These are phyloP conservation scores for Nothophoma quercina DNA, from an alignment of 2,329 filamentous ascomycete species.

Conservation along the genomic window DNA sequence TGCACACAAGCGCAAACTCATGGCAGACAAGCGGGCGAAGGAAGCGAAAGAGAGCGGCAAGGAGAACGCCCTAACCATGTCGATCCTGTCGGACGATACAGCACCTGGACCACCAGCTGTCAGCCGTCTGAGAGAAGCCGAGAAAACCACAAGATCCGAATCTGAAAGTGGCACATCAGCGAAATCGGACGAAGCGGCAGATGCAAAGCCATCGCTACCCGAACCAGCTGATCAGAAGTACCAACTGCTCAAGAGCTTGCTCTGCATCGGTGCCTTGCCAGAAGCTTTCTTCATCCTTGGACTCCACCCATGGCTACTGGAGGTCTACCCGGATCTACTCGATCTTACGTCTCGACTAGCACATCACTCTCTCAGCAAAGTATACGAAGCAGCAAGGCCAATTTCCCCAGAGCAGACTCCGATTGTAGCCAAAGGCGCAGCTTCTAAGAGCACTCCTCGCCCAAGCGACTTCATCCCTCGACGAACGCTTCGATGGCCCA, in stretches of 20 bases:
- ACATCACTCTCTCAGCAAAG: constrained; percentile 79
- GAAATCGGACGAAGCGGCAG: constrained; percentile 50
- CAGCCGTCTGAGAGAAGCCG: constrained; percentile 60
- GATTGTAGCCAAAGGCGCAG: constrained; percentile 50
- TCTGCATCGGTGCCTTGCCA: constrained; percentile 90
- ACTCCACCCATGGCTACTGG: constrained; percentile 89
- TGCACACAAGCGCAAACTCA: constrained; percentile 70
- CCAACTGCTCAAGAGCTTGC: constrained; percentile 79
- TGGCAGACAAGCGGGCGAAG: constrained; percentile 71
- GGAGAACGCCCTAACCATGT: constrained; percentile 84
- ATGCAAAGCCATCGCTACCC: constrained; percentile 62
- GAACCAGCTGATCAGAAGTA: constrained; percentile 90
- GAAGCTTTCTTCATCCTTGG: constrained; percentile 93
- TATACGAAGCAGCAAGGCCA: constrained; percentile 66
- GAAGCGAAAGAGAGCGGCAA: constrained; percentile 74
- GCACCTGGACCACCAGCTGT: constrained; percentile 57
- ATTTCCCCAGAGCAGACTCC: constrained; percentile 52
- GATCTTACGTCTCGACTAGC: constrained; percentile 85
- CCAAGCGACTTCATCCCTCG: constrained; percentile 63
- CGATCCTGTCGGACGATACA: constrained; percentile 85
- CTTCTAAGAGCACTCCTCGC: constrained; percentile 69
- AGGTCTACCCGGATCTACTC: constrained; percentile 81
- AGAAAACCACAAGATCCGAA: constrained; percentile 56
- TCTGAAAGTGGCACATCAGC: constrained; percentile 55
- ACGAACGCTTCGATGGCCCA: constrained; percentile 81